Base-by-base conservation (phyloP, 306 rosid genomes). In the Argentina anserina region DNA sequence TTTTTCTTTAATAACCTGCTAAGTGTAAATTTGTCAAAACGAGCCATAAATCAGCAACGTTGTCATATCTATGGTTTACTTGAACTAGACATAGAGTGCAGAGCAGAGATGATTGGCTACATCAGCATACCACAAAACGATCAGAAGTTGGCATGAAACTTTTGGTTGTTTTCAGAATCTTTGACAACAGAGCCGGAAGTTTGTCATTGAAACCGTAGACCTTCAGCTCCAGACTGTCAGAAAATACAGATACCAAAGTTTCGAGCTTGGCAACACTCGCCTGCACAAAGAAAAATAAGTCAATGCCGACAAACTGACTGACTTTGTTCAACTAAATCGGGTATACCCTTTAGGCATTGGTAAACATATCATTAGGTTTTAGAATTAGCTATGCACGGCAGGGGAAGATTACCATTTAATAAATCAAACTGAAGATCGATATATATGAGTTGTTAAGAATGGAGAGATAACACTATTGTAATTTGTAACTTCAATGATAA, bases 231-330 rank as follows among this genome's bases (percentile, higher is more conserved):
- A 94, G 84, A 80, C 84, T 88, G 85, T 94, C 98, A 41, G 88
- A 84, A 39, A 72, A 78, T 75, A 83, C 77, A 53, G 89, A 80
- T 39, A 91, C 95, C n/a, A 96, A 91, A 79, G 97, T 94, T 82
- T 89, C 96, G 82, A 94, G 84, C 88, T 91, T 94, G 82, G 98
- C 97, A 74, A 86, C 41, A 80, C 88, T 89, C 56, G 98, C 98
- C 98, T 94, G 90, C 85, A 80, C 6, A 25, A 68, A 80, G 20
- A 67, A 15, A n/a, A 61, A 50, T 18, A 50, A 29, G 23, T 55
- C 26, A 71, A 34, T 29, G 43, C 28, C 29, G 21, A 26, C 8
- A 41, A 34, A 21, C 15, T 26, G 55, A 58, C 29, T 42, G 34
- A 25, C 23, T 8, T 37, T 36, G 9, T n/a, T 20, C 13, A 17